phyloP scores from a whole-genome alignment of 345 rosid genomes.

The Salix purpurea region DNA sequence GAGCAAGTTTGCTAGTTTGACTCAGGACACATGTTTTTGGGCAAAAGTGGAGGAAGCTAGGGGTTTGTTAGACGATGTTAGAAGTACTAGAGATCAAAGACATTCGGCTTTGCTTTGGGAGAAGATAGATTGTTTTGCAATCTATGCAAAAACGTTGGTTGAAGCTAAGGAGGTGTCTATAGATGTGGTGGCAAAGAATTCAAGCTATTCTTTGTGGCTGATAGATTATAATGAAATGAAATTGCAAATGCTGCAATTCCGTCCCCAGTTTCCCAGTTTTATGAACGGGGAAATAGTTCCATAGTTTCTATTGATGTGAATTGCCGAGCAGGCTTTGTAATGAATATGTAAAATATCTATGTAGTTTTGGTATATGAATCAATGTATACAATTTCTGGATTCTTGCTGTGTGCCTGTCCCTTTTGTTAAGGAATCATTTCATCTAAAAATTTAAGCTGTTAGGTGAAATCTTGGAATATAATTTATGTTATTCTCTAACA shows the following conservation, averaged over 20 bases:
- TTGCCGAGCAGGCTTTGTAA: neutral
- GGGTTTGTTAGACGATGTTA: conserved; percentile 42
- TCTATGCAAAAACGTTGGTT: conserved; percentile 35
- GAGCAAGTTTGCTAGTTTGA: conserved; percentile 49
- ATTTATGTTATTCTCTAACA: no score
- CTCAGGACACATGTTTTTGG: conserved; percentile 91
- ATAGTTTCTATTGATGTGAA: neutral
- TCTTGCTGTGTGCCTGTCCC: neutral
- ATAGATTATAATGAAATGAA: conserved; percentile 36
- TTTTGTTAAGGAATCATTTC: neutral
- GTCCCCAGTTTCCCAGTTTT: conserved; percentile 13
- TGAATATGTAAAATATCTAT: neutral
- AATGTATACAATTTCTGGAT: neutral
- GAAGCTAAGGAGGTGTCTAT: conserved; percentile 50
- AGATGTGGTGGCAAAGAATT: conserved; percentile 62
- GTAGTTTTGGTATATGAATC: neutral
- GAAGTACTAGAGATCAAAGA: conserved; percentile 32
- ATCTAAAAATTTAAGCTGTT: no score
- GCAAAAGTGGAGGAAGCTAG: conserved; percentile 75
- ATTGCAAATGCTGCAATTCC: conserved; percentile 9
- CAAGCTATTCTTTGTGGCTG: conserved; percentile 65
- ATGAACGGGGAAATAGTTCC: conserved; percentile 27
- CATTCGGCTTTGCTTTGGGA: conserved; percentile 25
- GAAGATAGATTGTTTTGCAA: conserved; percentile 33
- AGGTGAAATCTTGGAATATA: accelerated